phyloP scores from a whole-genome alignment of 257 asterid species.

The Rauvolfia tetraphylla region DNA sequence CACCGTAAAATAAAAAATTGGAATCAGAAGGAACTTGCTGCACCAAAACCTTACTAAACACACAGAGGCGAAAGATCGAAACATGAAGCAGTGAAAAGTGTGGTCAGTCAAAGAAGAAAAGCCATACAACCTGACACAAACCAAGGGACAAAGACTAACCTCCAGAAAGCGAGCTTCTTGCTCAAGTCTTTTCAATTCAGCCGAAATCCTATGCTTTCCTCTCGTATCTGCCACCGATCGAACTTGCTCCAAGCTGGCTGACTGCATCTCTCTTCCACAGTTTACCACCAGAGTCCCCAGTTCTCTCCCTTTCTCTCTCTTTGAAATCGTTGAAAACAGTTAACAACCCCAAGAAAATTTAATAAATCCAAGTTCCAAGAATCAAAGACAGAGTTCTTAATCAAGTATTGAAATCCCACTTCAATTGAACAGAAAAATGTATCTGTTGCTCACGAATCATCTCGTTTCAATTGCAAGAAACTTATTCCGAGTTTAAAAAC shows the following conservation, averaged over 20 bases:
- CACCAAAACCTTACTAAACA: not conserved
- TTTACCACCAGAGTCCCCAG: not conserved
- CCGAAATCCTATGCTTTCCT: conserved; percentile 88
- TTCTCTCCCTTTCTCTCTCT: not conserved
- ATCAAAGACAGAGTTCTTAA: not conserved
- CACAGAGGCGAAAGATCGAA: conserved; percentile 8
- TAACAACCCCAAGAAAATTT: conserved; percentile 4
- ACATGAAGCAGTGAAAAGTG: not conserved
- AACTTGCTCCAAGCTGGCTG: conserved; percentile 54
- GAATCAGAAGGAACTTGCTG: not conserved
- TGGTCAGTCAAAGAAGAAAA: not conserved
- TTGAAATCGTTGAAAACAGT: not conserved
- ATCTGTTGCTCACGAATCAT: not conserved
- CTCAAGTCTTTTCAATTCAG: conserved; percentile 91
- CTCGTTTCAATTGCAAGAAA: not conserved
- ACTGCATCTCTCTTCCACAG: conserved; percentile 47
- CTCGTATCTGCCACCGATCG: conserved; percentile 62
- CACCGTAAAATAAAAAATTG: not conserved
- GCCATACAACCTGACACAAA: not conserved
- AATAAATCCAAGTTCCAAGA: conserved; percentile 14
- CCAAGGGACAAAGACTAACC: conserved; percentile 36
- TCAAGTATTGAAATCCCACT: conserved; percentile 8
- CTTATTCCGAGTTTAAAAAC: not conserved
- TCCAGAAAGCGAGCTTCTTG: conserved; percentile 92
- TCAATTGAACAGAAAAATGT: not conserved